phyloP scores from a whole-genome alignment of 805 yeast genomes.

The Pichia sporocuriosa region DNA sequence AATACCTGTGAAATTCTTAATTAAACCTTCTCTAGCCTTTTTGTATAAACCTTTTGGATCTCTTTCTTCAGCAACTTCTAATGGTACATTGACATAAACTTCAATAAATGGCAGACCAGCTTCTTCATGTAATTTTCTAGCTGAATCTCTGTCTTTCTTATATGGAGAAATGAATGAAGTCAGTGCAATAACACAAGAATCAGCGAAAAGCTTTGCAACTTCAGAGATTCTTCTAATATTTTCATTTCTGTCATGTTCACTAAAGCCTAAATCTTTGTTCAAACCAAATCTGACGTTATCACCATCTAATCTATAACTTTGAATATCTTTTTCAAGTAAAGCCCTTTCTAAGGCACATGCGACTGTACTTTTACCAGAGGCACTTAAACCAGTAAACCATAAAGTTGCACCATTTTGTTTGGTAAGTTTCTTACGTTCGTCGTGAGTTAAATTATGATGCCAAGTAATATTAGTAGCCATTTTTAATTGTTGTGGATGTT shows the following conservation, averaged over 20 bases:
- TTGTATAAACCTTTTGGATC: slow-evolving; percentile 96
- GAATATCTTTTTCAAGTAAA: slow-evolving; percentile 59
- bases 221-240: slow-evolving; percentile 93
- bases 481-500: not conserved
- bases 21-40: slow-evolving; percentile 92
- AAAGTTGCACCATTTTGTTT: slow-evolving; percentile 84
- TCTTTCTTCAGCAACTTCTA: slow-evolving; percentile 91
- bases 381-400: slow-evolving; percentile 94
- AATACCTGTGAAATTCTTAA: slow-evolving; percentile 92
- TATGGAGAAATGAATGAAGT: slow-evolving; percentile 94
- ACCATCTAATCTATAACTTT: slow-evolving; percentile 86
- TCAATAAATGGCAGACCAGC: slow-evolving; percentile 79
- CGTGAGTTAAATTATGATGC: slow-evolving; percentile 85
- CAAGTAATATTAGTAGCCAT: slow-evolving; percentile 97
- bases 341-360: slow-evolving; percentile 91
- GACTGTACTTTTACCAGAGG: slow-evolving; percentile 88
- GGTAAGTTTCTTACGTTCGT: slow-evolving; percentile 64
- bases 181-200: slow-evolving; percentile 79
- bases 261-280: slow-evolving; percentile 90
- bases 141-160: slow-evolving; percentile 73
- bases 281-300: slow-evolving; percentile 93
- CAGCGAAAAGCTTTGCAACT: slow-evolving; percentile 90
- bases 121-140: slow-evolving; percentile 76
- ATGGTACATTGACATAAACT: slow-evolving; percentile 88
- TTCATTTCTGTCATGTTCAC: slow-evolving; percentile 87